A percentile compares a stretch with the other conserved stretches of the same genome.
These are phyloP conservation scores for Macrophomina pseudophaseolina DNA, from an alignment of 2,329 filamentous ascomycete genomes.

Conservation along the genomic window DNA sequence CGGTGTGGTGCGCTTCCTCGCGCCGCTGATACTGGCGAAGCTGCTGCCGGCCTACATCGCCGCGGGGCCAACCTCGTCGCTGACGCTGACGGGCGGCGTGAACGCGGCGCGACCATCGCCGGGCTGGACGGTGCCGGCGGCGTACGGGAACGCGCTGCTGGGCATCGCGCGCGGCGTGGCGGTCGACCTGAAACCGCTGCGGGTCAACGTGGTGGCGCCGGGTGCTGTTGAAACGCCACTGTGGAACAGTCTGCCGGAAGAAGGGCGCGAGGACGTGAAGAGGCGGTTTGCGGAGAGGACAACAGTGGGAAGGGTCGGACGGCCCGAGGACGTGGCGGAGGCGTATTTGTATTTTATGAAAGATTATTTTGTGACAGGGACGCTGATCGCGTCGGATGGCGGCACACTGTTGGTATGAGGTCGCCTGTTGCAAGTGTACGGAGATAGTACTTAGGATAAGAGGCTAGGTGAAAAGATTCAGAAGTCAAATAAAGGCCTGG, in stretches of 20 bases:
- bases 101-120: slow-evolving; percentile 42
- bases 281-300: slow-evolving; percentile 36
- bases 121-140: slow-evolving; percentile 40
- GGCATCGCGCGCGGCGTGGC: slow-evolving; percentile 62
- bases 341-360: slow-evolving; percentile 55
- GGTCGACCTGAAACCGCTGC: slow-evolving; percentile 65
- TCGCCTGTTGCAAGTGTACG: background rate
- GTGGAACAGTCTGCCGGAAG: slow-evolving; percentile 39
- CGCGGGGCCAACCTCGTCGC: slow-evolving; percentile 35
- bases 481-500: no score
- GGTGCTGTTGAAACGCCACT: slow-evolving; percentile 56
- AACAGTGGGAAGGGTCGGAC: slow-evolving; percentile 36
- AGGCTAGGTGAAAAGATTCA: no score
- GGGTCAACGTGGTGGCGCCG: slow-evolving; percentile 67
- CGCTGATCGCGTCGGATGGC: slow-evolving; percentile 51
- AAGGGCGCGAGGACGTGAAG: background rate
- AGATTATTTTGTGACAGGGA: slow-evolving; percentile 53
- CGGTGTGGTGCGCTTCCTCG: slow-evolving; percentile 44
- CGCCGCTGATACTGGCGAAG: slow-evolving; percentile 48
- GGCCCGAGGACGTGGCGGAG: slow-evolving; percentile 46
- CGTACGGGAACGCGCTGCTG: slow-evolving; percentile 35
- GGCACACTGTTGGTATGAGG: slow-evolving; percentile 31
- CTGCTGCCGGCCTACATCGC: slow-evolving; percentile 44
- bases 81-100: slow-evolving; percentile 50
- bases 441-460: no score